Evolutionary conservation across 2,329 filamentous ascomycete species (phyloP).

Genomic region (Fusarium marasasianum): DNA sequence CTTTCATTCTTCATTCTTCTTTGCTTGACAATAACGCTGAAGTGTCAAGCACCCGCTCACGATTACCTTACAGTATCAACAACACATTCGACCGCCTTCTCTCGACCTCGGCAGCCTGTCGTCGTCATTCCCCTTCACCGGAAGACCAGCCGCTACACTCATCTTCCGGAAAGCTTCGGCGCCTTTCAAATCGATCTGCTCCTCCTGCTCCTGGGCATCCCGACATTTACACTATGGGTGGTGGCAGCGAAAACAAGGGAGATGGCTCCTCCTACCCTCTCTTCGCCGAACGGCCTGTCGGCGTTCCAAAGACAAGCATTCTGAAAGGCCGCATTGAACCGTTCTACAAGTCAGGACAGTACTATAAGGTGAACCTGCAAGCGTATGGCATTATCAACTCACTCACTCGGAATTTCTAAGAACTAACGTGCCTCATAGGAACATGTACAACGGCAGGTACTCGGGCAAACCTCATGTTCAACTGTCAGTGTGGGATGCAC

Average conservation of each 20-base stretch:
- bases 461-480: constrained; percentile 81
- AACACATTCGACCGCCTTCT: constrained; percentile 39
- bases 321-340: constrained; percentile 84
- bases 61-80: constrained; percentile 30
- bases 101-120: constrained; percentile 37
- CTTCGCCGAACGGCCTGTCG: constrained; percentile 64
- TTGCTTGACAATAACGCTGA: constrained; percentile 14
- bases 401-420: not conserved
- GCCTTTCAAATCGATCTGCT: constrained; percentile 50
- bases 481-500: constrained; percentile 87
- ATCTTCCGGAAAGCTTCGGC: constrained; percentile 41
- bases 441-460: constrained; percentile 51
- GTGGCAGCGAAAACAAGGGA: constrained; percentile 56
- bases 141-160: constrained; percentile 29
- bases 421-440: constrained; percentile 42
- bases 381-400: constrained; percentile 63
- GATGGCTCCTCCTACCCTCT: constrained; percentile 60
- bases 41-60: constrained; percentile 30
- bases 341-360: constrained; percentile 84
- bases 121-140: constrained; percentile 36
- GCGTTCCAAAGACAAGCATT: constrained; percentile 84
- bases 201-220: constrained; percentile 47
- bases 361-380: constrained; percentile 76
- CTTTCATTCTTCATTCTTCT: not conserved
- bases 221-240: constrained; percentile 59